Base-by-base conservation (phyloP, 2,329 filamentous ascomycete genomes). In the Pseudocercospora ulei region DNA sequence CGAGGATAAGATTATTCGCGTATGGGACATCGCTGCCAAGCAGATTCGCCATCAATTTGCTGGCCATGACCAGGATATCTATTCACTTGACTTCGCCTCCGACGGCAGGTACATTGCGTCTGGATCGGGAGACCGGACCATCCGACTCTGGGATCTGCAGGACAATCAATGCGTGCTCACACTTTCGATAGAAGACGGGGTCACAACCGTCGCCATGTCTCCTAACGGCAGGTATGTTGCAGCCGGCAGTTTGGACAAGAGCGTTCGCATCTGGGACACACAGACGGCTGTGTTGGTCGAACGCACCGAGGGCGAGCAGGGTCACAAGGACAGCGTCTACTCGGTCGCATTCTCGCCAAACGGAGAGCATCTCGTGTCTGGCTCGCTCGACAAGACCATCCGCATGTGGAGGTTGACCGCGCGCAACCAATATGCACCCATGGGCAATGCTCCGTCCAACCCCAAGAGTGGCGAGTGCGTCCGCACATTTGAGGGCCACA, bases 61-160 rank as follows among this genome's bases (percentile, higher is more conserved):
- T n/a, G 90, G 90, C 14, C 90, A 98, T 63, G 90, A 98, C 63
- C 88, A 98, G 64, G 90, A 98, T 52, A 98, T 98, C 48, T 96
- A 96, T 65, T 93, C 84, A 3, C 71, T 96, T 3, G 90, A 96
- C 64, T 98, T 94, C 62, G 83, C 88, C 19, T 80, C 85, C 26
- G 92, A 95, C 54, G 88, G 88, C 23, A 81, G 85, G 38, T 86
- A 86, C 41, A 96, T 98, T 55, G 90, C 88, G 4, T 96, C 90
- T 5, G 90, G 90, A 30, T 92, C 84, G 61, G 90, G 90, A 41
- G 90, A 98, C 56, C 74, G 90, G 53, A 95, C 86, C 9, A 90
- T 96, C 39, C 81, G 88, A 41, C 76, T 98, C 1, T 98, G 90
- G 90, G 88, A 96, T 62, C 86, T 96, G 46, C 82, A 93, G 56